phyloP scores from a whole-genome alignment of 2,329 filamentous ascomycete species.

The Daldinia sp. region DNA sequence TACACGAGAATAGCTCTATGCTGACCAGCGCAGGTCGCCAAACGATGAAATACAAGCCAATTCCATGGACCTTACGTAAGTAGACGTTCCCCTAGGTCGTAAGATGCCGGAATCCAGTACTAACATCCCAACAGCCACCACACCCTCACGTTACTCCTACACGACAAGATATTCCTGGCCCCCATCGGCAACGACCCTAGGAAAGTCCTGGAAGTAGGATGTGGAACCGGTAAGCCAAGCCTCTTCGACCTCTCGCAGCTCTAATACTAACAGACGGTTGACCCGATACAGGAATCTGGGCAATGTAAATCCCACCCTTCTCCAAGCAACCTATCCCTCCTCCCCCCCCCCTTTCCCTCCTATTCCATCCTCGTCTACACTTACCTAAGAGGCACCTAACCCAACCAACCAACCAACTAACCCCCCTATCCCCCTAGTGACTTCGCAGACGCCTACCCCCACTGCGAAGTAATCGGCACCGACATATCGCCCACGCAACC shows the following conservation, averaged over 20 bases:
- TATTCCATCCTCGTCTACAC: not conserved
- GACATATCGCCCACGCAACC: slow-evolving; percentile 41
- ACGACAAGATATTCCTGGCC: slow-evolving; percentile 33
- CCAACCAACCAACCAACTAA: not conserved
- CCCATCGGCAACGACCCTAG: slow-evolving; percentile 28
- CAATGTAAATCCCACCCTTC: not conserved
- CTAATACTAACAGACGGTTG: not conserved
- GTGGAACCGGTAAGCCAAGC: slow-evolving; percentile 33
- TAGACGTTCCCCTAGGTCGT: not conserved
- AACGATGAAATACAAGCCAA: not conserved
- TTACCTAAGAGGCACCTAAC: not conserved
- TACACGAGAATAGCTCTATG: not conserved
- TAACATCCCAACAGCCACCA: not conserved
- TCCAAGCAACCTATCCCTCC: no score
- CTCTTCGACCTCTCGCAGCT: not conserved
- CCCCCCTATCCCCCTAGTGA: slow-evolving; percentile 15
- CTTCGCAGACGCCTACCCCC: slow-evolving; percentile 31
- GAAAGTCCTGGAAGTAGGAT: slow-evolving; percentile 37
- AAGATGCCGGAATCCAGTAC: not conserved
- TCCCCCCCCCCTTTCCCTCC: not conserved
- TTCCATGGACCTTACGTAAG: not conserved
- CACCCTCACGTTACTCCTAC: slow-evolving; percentile 26
- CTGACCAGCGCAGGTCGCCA: not conserved
- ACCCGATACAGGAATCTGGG: not conserved
- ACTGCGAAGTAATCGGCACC: slow-evolving; percentile 39